phyloP scores from a whole-genome alignment of 2,329 filamentous ascomycete species.

The Botrytis elliptica region DNA sequence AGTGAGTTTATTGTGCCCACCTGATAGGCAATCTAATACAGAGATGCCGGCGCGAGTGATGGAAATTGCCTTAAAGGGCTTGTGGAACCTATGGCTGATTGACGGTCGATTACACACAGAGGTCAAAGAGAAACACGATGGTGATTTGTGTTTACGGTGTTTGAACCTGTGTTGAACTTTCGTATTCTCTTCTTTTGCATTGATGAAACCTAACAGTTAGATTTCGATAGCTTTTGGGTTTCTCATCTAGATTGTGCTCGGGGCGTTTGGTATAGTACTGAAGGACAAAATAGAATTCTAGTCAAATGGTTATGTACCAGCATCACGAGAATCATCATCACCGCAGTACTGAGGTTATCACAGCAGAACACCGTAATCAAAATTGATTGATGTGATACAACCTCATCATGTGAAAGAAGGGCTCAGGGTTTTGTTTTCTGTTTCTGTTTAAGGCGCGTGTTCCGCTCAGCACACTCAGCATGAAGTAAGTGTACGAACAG shows the following conservation, averaged over 20 bases:
- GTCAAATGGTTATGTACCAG: not conserved
- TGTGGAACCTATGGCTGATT: slow-evolving; percentile 21
- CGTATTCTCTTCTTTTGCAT: not conserved
- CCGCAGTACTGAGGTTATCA: not conserved
- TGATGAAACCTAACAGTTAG: slow-evolving; percentile 18
- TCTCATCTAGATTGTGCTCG: slow-evolving; percentile 5
- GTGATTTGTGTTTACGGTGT: not conserved
- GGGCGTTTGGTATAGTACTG: not conserved
- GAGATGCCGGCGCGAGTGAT: not conserved
- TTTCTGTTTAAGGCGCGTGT: slow-evolving; percentile 7
- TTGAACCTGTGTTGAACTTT: not conserved
- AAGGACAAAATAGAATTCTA: not conserved
- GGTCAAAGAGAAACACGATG: slow-evolving; percentile 10
- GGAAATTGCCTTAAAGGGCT: slow-evolving; percentile 3
- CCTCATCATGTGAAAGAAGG: not conserved
- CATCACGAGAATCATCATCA: not conserved
- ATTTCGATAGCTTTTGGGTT: not conserved
- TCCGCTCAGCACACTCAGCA: slow-evolving; percentile 6
- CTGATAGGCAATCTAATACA: slow-evolving; percentile 19
- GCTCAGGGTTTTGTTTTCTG: not conserved
- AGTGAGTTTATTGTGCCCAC: slow-evolving; percentile 12
- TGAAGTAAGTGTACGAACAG: not conserved
- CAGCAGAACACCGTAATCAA: not conserved
- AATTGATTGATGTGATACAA: not conserved
- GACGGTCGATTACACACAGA: slow-evolving; percentile 18